Conservation (phyloP, 2,329 filamentous ascomycete species). For the Penicillium vulpinum region DNA sequence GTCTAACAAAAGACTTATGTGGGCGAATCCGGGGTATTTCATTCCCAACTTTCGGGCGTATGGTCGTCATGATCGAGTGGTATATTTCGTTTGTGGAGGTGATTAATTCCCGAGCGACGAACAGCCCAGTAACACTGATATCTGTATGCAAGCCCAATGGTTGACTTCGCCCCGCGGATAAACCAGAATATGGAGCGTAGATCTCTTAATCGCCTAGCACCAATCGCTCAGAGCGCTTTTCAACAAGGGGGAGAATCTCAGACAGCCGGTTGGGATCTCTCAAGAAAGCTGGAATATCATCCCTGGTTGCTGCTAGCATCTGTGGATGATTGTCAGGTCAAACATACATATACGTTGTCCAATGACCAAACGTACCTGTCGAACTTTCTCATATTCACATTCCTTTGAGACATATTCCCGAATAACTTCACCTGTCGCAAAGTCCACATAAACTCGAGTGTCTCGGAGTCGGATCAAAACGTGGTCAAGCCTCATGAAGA, state of each 20-base stretch:
- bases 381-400: constrained; percentile 73
- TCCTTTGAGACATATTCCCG: constrained; percentile 91
- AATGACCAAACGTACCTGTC: constrained; percentile 56
- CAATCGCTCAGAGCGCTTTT: constrained; percentile 64
- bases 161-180: neutral
- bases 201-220: constrained; percentile 23
- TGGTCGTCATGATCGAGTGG: neutral
- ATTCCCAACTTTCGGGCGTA: neutral
- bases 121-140: neutral
- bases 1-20: neutral
- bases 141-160: neutral
- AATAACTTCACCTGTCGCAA: constrained; percentile 73
- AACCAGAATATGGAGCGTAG: neutral
- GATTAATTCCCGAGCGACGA: neutral
- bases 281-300: constrained; percentile 74
- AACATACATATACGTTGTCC: neutral
- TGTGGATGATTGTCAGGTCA: constrained; percentile 21
- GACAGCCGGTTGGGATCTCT: constrained; percentile 77
- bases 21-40: neutral
- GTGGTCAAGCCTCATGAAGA: constrained; percentile 92
- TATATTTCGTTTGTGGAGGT: neutral
- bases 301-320: constrained; percentile 58
- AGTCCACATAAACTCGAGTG: constrained; percentile 89
- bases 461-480: constrained; percentile 86
- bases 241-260: constrained; percentile 68